Evolutionary conservation across 2,329 filamentous ascomycete genomes (phyloP).

Genomic region (Aspergillus sp.): DNA sequence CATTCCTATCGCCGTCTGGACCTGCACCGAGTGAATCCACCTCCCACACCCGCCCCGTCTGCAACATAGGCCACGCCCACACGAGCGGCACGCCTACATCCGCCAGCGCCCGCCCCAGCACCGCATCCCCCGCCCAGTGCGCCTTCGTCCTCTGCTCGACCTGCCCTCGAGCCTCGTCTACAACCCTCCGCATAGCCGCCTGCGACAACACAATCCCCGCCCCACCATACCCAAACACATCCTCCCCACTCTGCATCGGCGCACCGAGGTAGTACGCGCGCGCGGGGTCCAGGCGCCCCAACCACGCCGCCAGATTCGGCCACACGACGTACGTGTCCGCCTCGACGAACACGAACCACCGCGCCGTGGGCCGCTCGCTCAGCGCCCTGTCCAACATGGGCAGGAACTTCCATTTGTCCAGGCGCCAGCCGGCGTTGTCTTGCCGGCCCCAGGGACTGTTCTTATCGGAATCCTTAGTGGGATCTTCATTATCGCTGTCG

Average conservation of each 20-base stretch:
- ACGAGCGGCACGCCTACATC: conserved; percentile 41
- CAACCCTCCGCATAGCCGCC: conserved; percentile 42
- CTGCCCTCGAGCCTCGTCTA: conserved; percentile 29
- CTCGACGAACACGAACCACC: conserved; percentile 58
- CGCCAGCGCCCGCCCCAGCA: conserved; percentile 42
- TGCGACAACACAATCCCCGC: conserved; percentile 50
- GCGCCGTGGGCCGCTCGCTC: conserved; percentile 41
- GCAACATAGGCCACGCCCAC: conserved; percentile 22
- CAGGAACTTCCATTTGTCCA: conserved; percentile 57
- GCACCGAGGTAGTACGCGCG: conserved; percentile 50
- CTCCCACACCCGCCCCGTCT: conserved; percentile 22
- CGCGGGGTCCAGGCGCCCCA: conserved; percentile 44
- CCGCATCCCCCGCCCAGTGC: conserved; percentile 47
- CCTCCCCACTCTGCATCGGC: conserved; percentile 45
- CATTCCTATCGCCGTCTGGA: conserved; percentile 10
- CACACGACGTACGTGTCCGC: conserved; percentile 55
- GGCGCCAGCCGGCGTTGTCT: conserved; percentile 45
- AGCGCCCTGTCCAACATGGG: conserved; percentile 51
- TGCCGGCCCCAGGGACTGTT: conserved; percentile 20
- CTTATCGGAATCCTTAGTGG: conserved; percentile 20
- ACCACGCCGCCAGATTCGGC: conserved; percentile 50
- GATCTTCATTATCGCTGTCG: conserved; percentile 24
- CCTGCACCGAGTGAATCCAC: conserved; percentile 18
- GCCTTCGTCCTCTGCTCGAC: conserved; percentile 41
- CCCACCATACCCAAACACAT: conserved; percentile 50